Evolutionary conservation across 805 yeast genomes (phyloP), one percentile per base, ranked within the genome.

Genomic region (Saturnispora saitoi): DNA sequence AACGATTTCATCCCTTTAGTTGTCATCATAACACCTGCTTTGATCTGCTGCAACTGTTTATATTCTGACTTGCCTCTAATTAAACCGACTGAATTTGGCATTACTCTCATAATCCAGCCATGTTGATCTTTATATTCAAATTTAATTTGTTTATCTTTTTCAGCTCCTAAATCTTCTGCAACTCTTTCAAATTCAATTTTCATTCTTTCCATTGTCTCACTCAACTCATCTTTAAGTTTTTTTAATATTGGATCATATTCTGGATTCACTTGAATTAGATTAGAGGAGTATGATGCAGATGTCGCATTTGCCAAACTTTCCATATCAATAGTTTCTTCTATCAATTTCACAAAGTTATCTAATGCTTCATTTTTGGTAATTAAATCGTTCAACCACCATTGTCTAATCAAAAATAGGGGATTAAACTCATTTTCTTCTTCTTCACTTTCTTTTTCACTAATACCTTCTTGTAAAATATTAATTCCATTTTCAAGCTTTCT

Each of bases 31-130:
- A 91, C 91, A 49, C 99, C 99, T 2, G 96, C 95, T 62, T 93
- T 93, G 29, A 88, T 95, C 0, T 97, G 91, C 45, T 89, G 86
- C 40, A 91, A 70, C 63, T 93, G 97, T 45, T 75, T 75, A 61
- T 82, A 90, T 36, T 77, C 73, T 49, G 70, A 71, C 34, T 53
- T 53, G 11, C 76, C 77, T 57, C 98, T 77, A 50, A 93, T 70
- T 19, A 85, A 82, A 10, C 83, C 72, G 2, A 96, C 90, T 59
- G 93, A 98, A 48, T 79, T 82, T 64, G 99, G 77, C 1, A 99
- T 93, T 20, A 93, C 76, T 56, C 98, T 74, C 74, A 91, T 78
- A 64, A 96, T 88, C 95, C 96, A 90, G 19, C 97, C 97, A 64
- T 87, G 95, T 26, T 76, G 78, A 53, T 77, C 85, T 61, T 91